Conservation (phyloP, 129 eudicot genomes). For the Scalesia atractyloides region DNA sequence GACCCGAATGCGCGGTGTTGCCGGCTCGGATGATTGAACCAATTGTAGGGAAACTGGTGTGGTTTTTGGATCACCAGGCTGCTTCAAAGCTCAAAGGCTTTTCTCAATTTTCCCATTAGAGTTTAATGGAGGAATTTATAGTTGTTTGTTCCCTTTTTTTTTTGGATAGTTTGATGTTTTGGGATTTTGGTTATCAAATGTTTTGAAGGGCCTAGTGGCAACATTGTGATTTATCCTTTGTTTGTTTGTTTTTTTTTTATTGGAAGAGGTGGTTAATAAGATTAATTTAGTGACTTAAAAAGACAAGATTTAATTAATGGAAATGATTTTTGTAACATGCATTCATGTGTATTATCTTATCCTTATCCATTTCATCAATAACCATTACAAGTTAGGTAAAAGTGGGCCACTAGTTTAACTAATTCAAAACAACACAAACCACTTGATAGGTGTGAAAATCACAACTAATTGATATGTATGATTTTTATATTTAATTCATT, state of each 20-base stretch:
- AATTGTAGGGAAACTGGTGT: constrained; percentile 64
- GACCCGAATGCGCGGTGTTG: constrained; percentile 46
- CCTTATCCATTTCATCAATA: constrained; percentile 8
- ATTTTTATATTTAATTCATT: neutral
- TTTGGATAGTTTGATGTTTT: constrained; percentile 17
- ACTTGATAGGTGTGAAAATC: neutral
- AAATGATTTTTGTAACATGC: neutral
- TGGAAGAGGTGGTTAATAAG: constrained; percentile 28
- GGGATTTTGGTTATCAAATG: constrained; percentile 30
- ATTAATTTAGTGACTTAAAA: constrained; percentile 3
- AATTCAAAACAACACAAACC: constrained; percentile 5
- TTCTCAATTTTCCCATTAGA: constrained; percentile 48
- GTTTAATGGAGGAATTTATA: constrained; percentile 38
- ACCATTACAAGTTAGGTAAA: constrained; percentile 12
- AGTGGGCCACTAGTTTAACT: constrained; percentile 15
- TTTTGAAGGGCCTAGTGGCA: constrained; percentile 34
- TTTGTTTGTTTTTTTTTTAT: neutral
- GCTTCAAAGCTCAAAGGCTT: constrained; percentile 66
- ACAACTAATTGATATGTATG: constrained; percentile 1
- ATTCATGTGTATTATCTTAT: neutral
- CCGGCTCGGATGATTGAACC: constrained; percentile 88
- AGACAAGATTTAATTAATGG: neutral
- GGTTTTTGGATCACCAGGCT: constrained; percentile 83
- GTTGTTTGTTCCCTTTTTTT: constrained; percentile 5
- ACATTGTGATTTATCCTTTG: constrained; percentile 30